Percentiles rank a stretch among this genome's conserved stretches.
These are phyloP conservation scores for Syzygium grande DNA, from an alignment of 345 rosid genomes.

Conservation along the genomic window DNA sequence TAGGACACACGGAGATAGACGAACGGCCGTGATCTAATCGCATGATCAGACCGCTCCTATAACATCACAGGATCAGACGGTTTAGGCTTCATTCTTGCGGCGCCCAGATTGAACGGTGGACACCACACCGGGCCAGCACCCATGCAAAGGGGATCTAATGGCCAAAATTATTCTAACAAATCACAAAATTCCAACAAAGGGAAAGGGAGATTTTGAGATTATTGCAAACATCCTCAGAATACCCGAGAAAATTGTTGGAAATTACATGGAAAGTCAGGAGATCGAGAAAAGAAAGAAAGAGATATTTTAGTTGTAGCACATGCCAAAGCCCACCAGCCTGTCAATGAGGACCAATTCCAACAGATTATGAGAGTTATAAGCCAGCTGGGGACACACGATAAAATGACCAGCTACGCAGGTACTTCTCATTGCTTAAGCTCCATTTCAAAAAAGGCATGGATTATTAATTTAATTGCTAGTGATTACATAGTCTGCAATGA, in stretches of 20 bases:
- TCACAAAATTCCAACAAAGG: not conserved
- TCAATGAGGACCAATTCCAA: not conserved
- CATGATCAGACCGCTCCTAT: too few relatives aligned
- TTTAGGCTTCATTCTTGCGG: not conserved
- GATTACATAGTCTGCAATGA: not conserved
- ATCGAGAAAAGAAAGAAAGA: too few relatives aligned
- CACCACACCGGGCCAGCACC: rapidly evolving
- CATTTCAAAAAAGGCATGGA: too few relatives aligned
- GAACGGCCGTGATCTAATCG: not conserved
- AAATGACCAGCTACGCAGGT: not conserved
- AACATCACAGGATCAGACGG: too few relatives aligned
- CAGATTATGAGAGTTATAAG: too few relatives aligned
- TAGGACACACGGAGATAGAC: too few relatives aligned
- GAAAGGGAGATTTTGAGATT: not conserved
- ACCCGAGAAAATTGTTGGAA: not conserved
- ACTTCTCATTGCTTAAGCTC: not conserved
- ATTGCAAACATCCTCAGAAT: not conserved
- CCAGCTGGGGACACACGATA: not conserved
- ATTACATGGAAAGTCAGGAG: rapidly evolving
- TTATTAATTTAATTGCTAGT: not conserved
- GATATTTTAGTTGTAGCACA: too few relatives aligned
- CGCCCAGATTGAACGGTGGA: rapidly evolving
- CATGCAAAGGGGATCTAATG: too few relatives aligned
- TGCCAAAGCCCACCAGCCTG: not conserved
- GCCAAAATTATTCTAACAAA: not conserved